Evolutionary conservation across 352 stramenopile species (phyloP), one percentile per base, ranked within the genome.

Genomic region (Aphanomyces invadans): DNA sequence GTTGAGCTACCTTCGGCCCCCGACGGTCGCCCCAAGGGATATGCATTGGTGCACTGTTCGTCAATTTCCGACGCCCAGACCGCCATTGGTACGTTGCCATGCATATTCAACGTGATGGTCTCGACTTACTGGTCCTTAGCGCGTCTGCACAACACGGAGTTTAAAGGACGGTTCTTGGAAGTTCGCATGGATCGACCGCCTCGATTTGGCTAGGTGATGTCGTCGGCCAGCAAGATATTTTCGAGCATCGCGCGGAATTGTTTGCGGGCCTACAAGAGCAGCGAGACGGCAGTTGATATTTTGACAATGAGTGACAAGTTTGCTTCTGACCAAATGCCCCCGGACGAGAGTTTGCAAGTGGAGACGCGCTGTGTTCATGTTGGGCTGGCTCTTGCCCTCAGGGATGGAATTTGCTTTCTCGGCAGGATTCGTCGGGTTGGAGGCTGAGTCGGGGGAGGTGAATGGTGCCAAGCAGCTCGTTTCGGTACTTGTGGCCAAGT

Each of bases 51-150:
- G 65, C 76, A 79, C 39, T 90, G 83, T 65, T 72, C 73, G 28
- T 80, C 73, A 26, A 44, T 74, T n/a, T 57, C 74, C 3, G 73
- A 89, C 23, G 80, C 80, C 19, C 72, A 62, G 32, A 66, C 76
- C 72, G 83, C 81, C 4, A 91, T 93, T 36, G 79, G 84, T 91
- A 65, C n/a, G n/a, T n/a, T n/a, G n/a, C n/a, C n/a, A n/a, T n/a
- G 62, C 46, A 61, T 38, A 67, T 21, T 59, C 23, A 29, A 25
- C 12, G 5, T 17, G 33, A 48, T 31, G 1, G 53, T 25, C n/a
- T 64, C 39, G 2, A 28, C 45, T 39, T 57, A 4, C 63, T 39
- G 4, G 48, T 0, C 3, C 2, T 32, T 61, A 92, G 83, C 83
- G 36, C 73, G 70, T 33, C 74, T 91, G 42, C 86, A 91, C 60